phyloP scores from a whole-genome alignment of 1,284 basidiomycete genomes.

The Gymnopus androsaceus region DNA sequence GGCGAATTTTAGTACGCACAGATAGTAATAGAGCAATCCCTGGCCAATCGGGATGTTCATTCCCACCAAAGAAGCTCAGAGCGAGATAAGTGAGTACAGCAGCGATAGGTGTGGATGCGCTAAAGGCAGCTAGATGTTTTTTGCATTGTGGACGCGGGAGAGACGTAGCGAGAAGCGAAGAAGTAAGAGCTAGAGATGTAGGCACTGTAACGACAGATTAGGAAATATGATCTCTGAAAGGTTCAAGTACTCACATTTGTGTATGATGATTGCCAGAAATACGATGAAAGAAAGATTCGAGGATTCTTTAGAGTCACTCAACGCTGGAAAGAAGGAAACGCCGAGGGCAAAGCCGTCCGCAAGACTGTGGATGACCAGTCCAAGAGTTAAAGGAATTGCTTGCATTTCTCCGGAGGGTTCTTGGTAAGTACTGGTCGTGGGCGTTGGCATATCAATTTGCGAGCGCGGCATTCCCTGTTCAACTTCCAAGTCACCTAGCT shows the following conservation, averaged over 20 bases:
- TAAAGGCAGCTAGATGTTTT: constrained; percentile 77
- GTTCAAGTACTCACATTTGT: constrained; percentile 66
- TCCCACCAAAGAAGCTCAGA: constrained; percentile 57
- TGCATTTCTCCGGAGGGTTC: constrained; percentile 21
- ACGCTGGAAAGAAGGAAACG: constrained; percentile 58
- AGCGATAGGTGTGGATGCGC: constrained; percentile 76
- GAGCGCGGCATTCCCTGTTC: constrained; percentile 32
- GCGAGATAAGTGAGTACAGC: constrained; percentile 71
- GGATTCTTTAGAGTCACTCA: constrained; percentile 32
- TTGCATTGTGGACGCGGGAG: constrained; percentile 70
- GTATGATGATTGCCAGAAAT: constrained; percentile 85
- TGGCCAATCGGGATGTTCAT: constrained; percentile 55
- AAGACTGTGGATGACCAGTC: constrained; percentile 82
- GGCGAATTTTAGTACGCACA: constrained; percentile 12
- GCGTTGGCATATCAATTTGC: neutral
- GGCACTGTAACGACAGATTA: constrained; percentile 57
- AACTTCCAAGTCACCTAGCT: constrained; percentile 51
- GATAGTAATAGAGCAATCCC: constrained; percentile 58
- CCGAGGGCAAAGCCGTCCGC: constrained; percentile 92
- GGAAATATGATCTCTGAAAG: neutral
- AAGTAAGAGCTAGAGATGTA: constrained; percentile 81
- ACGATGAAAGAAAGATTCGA: constrained; percentile 72
- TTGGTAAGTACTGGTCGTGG: constrained; percentile 1
- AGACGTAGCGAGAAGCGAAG: constrained; percentile 76
- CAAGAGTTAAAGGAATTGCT: constrained; percentile 77